Base-by-base conservation (phyloP, 176 grass and related monocot species). In the Pontederia paniculata region DNA sequence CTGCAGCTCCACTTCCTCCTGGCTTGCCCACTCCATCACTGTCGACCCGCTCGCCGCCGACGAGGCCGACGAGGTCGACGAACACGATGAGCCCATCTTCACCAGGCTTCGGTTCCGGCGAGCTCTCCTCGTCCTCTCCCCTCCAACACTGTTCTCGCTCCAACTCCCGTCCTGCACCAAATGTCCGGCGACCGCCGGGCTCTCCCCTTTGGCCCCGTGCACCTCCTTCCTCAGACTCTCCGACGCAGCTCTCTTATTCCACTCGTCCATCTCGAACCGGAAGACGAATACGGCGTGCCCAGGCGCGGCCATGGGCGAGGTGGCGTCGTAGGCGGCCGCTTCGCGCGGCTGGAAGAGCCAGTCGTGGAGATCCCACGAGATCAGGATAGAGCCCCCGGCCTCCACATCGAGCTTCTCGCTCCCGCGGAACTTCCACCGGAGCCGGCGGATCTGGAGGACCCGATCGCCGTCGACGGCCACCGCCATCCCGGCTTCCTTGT, bases 21-120 rank as follows among this genome's bases (percentile, higher is more conserved):
- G 76, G 69, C 88, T 94, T 13, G 83, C 66, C 88, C 88, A 94
- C 50, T 95, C 84, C 84, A 95, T 88, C 20, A 95, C 71, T 16
- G 89, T 84, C 21, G 81, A 95, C 13, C 65, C 73, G 49, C 89
- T 84, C 6, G 71, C 72, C 52, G 70, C 80, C 44, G 88, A 94
- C 49, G 74, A 84, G 10, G 63, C 63, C 12, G 88, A 88, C 23
- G 88, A 94, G 2, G 73, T 78, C 37, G 83, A 73, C 21, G 82
- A 83, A 28, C 83, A 88, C 5, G 78, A 84, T 3, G 77, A 88
- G 64, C 74, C 75, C 41, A 61, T 82, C 74, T 84, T 88, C 66
- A 57, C 60, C 64, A 81, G 60, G 46, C 78, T 61, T 45, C 70
- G 60, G 45, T 28, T 64, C 44, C 65, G 60, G 21, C 65, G 60